phyloP scores from a whole-genome alignment of 371 early-diverging fungal genomes.

The Sporodiniella umbellata region DNA sequence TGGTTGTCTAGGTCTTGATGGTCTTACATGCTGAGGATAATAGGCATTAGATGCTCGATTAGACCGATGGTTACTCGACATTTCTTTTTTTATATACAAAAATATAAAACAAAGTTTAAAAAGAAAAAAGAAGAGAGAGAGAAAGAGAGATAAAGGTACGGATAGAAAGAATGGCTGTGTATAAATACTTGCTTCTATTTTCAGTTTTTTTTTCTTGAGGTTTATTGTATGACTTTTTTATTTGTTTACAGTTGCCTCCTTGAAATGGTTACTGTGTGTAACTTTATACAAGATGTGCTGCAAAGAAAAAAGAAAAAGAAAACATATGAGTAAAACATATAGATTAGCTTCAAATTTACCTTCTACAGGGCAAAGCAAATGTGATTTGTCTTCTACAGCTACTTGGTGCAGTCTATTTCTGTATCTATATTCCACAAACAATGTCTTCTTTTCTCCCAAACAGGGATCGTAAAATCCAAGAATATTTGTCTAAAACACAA shows the following conservation, averaged over 20 bases:
- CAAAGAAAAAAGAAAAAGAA: too few species aligned
- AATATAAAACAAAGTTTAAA: constrained; percentile 9
- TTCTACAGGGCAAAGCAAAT: constrained; percentile 83
- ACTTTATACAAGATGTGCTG: constrained; percentile 26
- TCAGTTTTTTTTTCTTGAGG: constrained; percentile 8
- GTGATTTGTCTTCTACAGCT: constrained; percentile 72
- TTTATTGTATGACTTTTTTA: too few species aligned
- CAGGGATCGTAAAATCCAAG: constrained; percentile 97
- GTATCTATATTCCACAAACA: constrained; percentile 84
- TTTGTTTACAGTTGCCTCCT: too few species aligned
- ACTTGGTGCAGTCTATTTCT: constrained; percentile 79
- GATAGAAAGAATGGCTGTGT: constrained; percentile 1
- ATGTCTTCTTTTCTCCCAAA: constrained; percentile 80
- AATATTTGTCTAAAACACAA: constrained; percentile 62
- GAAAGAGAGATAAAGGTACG: constrained; percentile 2
- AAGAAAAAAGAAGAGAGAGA: constrained; percentile 1
- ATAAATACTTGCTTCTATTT: constrained; percentile 23
- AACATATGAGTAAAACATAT: not conserved
- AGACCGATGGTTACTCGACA: constrained; percentile 21
- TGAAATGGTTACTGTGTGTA: too few species aligned
- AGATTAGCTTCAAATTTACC: constrained; percentile 52
- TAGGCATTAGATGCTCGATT: constrained; percentile 11
- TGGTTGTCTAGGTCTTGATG: not conserved
- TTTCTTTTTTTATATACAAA: constrained; percentile 2
- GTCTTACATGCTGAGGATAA: constrained; percentile 5